Base-by-base conservation (phyloP, 345 rosid species). In the Salix koriyanagi region DNA sequence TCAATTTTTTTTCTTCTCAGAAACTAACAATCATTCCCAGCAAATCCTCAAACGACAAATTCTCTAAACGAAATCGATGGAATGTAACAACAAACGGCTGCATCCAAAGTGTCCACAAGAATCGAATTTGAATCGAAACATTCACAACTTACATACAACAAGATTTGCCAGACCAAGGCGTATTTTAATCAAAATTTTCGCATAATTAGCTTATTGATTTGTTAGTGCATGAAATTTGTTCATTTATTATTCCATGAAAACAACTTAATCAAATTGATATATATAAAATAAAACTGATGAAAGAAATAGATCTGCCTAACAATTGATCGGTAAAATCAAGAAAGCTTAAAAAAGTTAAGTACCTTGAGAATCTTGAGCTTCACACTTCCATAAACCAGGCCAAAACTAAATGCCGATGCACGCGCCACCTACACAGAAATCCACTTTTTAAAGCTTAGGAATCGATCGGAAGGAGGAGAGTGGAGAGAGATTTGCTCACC, bases 301-400 rank as follows among this genome's bases (percentile, higher is more conserved):
- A 8, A 52, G 7, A 58, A 42, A 42, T n/a, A 69, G 42, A 58
- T 56, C 69, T 4, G 65, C 34, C 26, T 52, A 7, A 46, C 30
- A 41, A 16, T 7, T 1, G 11, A 26, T 8, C 12, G 26, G 5
- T 2, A 41, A 44, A 16, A 30, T 10, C 19, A 25, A 52, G 16
- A 36, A n/a, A 36, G 36, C 10, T 12, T 1, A 73, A 50, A 70
- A 5, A 28, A 37, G 68, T 9, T n/a, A 5, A 12, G 14, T 79
- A 88, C 97, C 94, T 87, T 88, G 73, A 90, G 87, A 79, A 74
- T 77, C 86, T 90, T 91, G 82, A 89, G 89, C 94, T 90, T 91
- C 71, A 85, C 64, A 81, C 76, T 90, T 50, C 97, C 97, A 71
- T 88, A 90, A 65, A 88, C 85, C 67, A 87, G 71, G 75, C 94